These are phyloP conservation scores for Hordeum marinum DNA, from an alignment of 176 grass and related monocot species.

Conservation along the genomic window DNA sequence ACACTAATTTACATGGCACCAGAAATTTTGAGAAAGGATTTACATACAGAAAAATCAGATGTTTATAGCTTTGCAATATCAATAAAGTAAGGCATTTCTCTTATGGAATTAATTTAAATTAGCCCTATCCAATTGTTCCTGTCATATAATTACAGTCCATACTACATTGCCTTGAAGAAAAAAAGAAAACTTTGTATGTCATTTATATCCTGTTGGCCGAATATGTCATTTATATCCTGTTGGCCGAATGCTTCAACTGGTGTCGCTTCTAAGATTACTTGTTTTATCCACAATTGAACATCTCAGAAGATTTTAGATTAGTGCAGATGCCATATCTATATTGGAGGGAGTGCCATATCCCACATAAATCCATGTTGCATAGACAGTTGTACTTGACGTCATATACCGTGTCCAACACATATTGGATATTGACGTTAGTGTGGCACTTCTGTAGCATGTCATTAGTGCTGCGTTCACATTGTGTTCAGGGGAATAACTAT, in stretches of 20 bases:
- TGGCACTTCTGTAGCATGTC: neutral
- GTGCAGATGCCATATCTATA: neutral
- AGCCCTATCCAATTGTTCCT: neutral
- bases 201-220: neutral
- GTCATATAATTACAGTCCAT: neutral
- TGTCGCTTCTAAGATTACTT: neutral
- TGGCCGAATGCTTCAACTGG: neutral
- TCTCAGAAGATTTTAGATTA: slow-evolving; percentile 17
- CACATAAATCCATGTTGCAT: neutral
- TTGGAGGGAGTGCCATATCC: neutral
- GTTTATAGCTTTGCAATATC: slow-evolving; percentile 94
- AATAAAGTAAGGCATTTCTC: slow-evolving; percentile 77
- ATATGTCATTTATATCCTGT: neutral
- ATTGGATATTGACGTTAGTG: neutral
- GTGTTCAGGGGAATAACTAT: neutral
- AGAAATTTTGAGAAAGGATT: slow-evolving; percentile 91
- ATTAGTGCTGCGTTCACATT: neutral
- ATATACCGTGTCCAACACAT: neutral
- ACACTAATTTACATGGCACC: slow-evolving; percentile 99
- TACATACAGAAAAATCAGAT: slow-evolving; percentile 94
- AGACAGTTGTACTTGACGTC: neutral
- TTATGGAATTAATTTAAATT: slow-evolving; percentile 12
- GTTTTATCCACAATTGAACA: neutral
- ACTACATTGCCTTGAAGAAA: neutral
- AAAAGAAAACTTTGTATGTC: neutral